phyloP scores from a whole-genome alignment of 148 eudicot species.

The Fagopyrum homotropicum region DNA sequence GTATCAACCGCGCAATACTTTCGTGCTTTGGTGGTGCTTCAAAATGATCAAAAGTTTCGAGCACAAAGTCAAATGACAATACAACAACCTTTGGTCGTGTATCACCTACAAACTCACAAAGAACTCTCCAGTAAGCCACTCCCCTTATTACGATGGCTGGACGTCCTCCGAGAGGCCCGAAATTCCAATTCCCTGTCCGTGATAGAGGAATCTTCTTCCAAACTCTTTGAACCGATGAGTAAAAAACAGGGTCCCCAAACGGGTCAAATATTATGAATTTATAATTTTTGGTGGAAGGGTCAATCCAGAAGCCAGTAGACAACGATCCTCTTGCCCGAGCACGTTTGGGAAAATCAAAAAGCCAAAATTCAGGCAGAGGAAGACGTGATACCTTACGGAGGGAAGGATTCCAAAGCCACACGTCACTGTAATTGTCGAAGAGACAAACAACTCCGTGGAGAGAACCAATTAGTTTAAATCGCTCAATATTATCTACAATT shows the following conservation, averaged over 20 bases:
- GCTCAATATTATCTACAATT: background rate
- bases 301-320: too few relatives aligned
- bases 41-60: background rate
- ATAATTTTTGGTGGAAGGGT: too few relatives aligned
- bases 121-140: slow-evolving; percentile 4
- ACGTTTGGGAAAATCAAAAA: too few relatives aligned
- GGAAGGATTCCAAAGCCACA: too few relatives aligned
- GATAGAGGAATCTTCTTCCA: background rate
- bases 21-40: background rate
- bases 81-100: background rate
- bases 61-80: background rate
- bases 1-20: background rate
- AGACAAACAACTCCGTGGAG: too few relatives aligned
- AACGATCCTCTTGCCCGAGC: too few relatives aligned
- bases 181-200: background rate
- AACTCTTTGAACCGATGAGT: background rate
- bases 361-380: too few relatives aligned
- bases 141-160: background rate
- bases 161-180: background rate
- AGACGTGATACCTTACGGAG: too few relatives aligned
- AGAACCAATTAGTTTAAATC: too few relatives aligned
- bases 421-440: too few relatives aligned
- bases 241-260: background rate
- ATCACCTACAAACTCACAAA: background rate
- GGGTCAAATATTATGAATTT: too few relatives aligned